Evolutionary conservation across 2,329 filamentous ascomycete species (phyloP).

Genomic region (Penicillium expansum): DNA sequence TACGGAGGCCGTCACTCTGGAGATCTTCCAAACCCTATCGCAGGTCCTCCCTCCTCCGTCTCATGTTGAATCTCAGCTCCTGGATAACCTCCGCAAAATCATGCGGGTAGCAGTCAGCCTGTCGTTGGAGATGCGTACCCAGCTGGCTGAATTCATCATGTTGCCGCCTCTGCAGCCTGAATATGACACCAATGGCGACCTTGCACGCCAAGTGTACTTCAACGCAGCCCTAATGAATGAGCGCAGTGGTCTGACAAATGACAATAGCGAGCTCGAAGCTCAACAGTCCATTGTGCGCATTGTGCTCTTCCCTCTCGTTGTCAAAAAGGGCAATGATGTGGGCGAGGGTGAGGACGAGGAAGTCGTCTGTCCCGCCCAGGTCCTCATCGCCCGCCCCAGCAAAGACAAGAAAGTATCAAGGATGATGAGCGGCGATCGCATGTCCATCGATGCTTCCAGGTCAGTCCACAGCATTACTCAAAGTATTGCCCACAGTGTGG

Average conservation of each 20-base stretch:
- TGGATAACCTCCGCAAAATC: constrained; percentile 80
- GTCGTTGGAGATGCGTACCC: constrained; percentile 94
- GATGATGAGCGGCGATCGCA: constrained; percentile 42
- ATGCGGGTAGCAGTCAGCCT: constrained; percentile 85
- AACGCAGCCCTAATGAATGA: constrained; percentile 95
- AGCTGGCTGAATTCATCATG: constrained; percentile 98
- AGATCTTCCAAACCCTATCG: constrained; percentile 79
- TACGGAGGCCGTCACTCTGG: constrained; percentile 92
- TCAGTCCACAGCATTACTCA: constrained; percentile 45
- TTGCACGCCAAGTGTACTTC: constrained; percentile 83
- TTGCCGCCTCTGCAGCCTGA: constrained; percentile 90
- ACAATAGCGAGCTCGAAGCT: constrained; percentile 77
- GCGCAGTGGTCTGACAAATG: constrained; percentile 66
- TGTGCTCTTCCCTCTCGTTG: constrained; percentile 92
- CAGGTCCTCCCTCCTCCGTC: constrained; percentile 82
- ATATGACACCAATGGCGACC: constrained; percentile 89
- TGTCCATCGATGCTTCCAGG: constrained; percentile 41
- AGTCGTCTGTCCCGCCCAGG: constrained; percentile 91
- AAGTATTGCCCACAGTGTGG: constrained; percentile 43
- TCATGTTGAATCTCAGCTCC: constrained; percentile 74
- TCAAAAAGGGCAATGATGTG: constrained; percentile 88
- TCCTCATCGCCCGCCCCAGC: constrained; percentile 66
- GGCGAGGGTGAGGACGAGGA: constrained; percentile 91
- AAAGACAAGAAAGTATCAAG: constrained; percentile 44
- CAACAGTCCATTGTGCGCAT: constrained; percentile 77